These are phyloP conservation scores for Chaetomiaceae sp. DNA, from an alignment of 2,329 filamentous ascomycete genomes.

Conservation along the genomic window DNA sequence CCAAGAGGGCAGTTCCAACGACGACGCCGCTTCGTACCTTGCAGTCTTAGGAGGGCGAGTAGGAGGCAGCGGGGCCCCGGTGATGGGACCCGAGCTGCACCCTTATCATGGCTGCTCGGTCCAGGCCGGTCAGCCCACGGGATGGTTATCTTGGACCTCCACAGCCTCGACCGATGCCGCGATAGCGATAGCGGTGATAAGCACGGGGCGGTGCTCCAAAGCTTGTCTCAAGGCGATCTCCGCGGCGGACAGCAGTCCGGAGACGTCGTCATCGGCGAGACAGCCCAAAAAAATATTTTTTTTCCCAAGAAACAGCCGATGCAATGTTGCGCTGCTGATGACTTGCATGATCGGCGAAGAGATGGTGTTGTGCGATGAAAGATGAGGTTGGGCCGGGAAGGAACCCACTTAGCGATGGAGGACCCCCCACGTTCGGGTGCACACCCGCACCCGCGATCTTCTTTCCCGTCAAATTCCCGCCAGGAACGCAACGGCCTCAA, in stretches of 20 bases:
- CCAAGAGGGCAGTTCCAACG: too few species aligned
- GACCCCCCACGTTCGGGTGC: too few species aligned
- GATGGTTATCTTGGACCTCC: conserved; percentile 6
- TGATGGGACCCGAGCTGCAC: background rate
- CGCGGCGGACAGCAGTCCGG: background rate
- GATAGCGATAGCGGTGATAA: conserved; percentile 7
- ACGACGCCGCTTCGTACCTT: too few species aligned
- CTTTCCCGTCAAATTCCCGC: background rate
- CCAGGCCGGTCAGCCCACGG: background rate
- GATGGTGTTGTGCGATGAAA: background rate
- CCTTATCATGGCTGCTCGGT: conserved; percentile 3
- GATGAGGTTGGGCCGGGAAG: too few species aligned
- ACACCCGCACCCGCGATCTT: too few species aligned
- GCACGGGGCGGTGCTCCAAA: background rate
- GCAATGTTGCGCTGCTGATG: background rate
- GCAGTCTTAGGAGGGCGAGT: background rate
- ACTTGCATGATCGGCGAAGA: background rate
- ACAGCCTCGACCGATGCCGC: background rate
- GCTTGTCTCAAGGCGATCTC: background rate
- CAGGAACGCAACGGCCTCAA: background rate
- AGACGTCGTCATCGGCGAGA: too few species aligned
- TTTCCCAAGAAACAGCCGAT: background rate
- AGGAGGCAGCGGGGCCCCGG: background rate
- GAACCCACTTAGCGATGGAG: too few species aligned
- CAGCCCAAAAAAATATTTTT: too few species aligned